Base-by-base conservation (phyloP, 176 grass and related monocot genomes). In the Echinochloa phyllopogon region DNA sequence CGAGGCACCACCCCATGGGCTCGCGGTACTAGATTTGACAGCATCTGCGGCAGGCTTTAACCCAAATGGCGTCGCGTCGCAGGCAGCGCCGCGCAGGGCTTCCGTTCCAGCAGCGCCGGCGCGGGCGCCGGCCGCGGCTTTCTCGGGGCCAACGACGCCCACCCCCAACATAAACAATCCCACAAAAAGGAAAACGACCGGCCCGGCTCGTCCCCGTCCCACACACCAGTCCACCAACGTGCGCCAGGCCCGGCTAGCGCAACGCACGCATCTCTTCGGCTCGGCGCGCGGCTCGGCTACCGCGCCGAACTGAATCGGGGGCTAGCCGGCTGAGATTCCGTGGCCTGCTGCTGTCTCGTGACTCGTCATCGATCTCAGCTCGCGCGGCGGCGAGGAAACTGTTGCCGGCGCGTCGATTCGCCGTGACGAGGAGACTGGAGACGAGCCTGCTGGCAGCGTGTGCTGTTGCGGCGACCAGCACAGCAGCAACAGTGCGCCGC, bases 41-140 rank as follows among this genome's bases (percentile, higher is more conserved):
- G 39, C 55, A 79, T 71, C 21, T 36, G 74, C 0, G 71, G 21
- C 81, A 78, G 65, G 45, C 51, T 88, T 72, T 63, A 9, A 58
- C 21, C 3, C 43, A 53, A 76, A 59, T 60, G 53, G 71, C 43
- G 76, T 67, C 8, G 14, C 45, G 2, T 33, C 15, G 51, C 42
- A 55, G 37, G 43, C 44, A 38, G 74, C 21, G 43, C 60, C 17
- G 60, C 62, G 62, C 64, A 70, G 84, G 15, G 65, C 75, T 79
- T 84, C 81, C 81, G 45, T 55, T 77, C 68, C 40, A 37, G 55
- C 6, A 60, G 48, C 85, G 25, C 76, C 77, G 59, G 75, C 90
- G 58, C 82, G 56, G 59, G 63, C 85, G 59, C 40, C 76, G 77
- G 82, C 81, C 67, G 57, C 73, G 90, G 86, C 82, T 92, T 92